Conservation (phyloP, 163 green algal species). For the Chloromonas sp. region DNA sequence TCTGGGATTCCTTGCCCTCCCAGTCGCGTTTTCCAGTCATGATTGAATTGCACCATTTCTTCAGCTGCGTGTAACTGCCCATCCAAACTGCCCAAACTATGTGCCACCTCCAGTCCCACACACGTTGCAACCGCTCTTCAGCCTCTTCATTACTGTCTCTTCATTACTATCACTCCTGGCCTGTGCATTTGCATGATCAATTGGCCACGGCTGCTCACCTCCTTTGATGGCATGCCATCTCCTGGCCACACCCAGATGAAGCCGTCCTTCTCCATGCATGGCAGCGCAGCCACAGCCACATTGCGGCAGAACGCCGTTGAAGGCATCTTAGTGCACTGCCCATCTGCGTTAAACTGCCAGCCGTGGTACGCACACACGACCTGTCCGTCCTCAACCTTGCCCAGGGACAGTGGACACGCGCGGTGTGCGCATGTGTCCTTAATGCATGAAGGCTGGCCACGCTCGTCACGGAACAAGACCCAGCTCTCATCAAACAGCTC, state of each 20-base stretch:
- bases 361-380: constrained; percentile 90
- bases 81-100: too few species aligned
- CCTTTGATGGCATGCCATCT: constrained; percentile 30
- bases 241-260: constrained; percentile 95
- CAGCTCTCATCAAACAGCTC: constrained; percentile 90
- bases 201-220: neutral
- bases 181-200: neutral
- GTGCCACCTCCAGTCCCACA: too few species aligned
- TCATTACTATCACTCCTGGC: neutral
- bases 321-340: constrained; percentile 89
- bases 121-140: too few species aligned
- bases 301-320: constrained; percentile 65
- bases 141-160: too few species aligned
- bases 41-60: too few species aligned
- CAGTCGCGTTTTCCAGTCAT: too few species aligned
- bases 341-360: constrained; percentile 80
- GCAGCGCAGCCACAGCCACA: constrained; percentile 67
- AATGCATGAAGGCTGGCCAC: constrained; percentile 73
- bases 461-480: constrained; percentile 85
- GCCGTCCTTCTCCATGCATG: constrained; percentile 79
- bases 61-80: too few species aligned
- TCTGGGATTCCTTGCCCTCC: too few species aligned
- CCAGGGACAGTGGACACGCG: constrained; percentile 86
- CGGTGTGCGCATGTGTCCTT: constrained; percentile 91
- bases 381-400: constrained; percentile 43